These are phyloP conservation scores for Quercus berberidifolia DNA, from an alignment of 306 rosid species.

Conservation along the genomic window DNA sequence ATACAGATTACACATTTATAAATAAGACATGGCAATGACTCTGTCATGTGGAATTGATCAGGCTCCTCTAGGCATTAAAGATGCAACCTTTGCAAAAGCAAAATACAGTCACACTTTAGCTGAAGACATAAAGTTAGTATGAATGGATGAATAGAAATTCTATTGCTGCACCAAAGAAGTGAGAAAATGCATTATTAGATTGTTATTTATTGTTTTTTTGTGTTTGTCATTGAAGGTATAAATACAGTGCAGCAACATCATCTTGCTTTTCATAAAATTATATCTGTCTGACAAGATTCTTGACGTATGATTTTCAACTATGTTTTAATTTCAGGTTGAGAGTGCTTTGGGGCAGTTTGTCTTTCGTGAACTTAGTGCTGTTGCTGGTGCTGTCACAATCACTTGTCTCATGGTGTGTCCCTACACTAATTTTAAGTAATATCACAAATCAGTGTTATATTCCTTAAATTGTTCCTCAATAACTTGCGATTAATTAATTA, in stretches of 20 bases:
- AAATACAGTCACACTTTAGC: background rate
- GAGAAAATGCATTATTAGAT: background rate
- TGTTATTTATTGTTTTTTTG: background rate
- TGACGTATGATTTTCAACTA: conserved; percentile 13
- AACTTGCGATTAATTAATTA: background rate
- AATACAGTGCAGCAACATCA: no score
- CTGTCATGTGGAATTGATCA: background rate
- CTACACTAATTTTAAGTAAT: background rate
- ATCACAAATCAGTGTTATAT: conserved; percentile 6
- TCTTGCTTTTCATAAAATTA: background rate
- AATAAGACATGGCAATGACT: background rate
- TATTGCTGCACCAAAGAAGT: background rate
- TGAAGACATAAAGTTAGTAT: background rate
- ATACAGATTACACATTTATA: background rate
- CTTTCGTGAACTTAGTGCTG: conserved; percentile 76
- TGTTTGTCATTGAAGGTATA: no score
- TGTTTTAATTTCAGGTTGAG: conserved; percentile 47
- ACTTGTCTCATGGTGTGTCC: conserved; percentile 84
- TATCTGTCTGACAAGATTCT: conserved; percentile 10
- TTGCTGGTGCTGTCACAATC: conserved; percentile 84
- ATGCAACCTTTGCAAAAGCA: background rate
- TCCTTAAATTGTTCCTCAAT: background rate
- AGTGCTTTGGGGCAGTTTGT: conserved; percentile 49
- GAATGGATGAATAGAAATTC: background rate
- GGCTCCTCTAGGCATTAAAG: background rate